Evolutionary conservation across 768 basidiomycete species (phyloP), one percentile per base, ranked within the genome.

Genomic region (Mycena filopes): DNA sequence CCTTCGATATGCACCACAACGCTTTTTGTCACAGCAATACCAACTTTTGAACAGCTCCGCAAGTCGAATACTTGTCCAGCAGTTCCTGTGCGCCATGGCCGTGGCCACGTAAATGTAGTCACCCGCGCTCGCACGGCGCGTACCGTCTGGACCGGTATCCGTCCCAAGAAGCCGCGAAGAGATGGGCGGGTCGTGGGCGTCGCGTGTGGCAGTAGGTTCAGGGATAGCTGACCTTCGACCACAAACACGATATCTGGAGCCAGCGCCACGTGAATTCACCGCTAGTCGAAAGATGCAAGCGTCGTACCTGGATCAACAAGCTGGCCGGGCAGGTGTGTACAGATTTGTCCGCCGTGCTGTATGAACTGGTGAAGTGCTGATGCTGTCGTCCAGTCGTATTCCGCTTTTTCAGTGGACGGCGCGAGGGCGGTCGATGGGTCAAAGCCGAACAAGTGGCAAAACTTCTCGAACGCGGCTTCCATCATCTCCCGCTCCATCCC

Each of bases 381-480:
- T 11, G 12, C 9, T 18, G 29, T 16, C 12, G 48, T 10, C 7
- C 29, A 18, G 9, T n/a, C 43, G 25, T 10, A 18, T 9, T 3
- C n/a, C 2, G 21, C 20, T 10, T 48, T 47, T 1, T 26, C 29
- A 21, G 4, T 13, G 16, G 16, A 4, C 1, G 33, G 8, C 6
- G 36, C 28, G 13, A 41, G 56, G 5, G 36, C 38, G 15, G 18
- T 23, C 23, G 1, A 3, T 20, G 49, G 36, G 6, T 58, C 46
- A n/a, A 58, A 58, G 10, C 29, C 25, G 47, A 58, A 58, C 36
- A 58, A n/a, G 11, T 25, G 36, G 20, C 46, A 58, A 20, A 58
- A 58, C 18, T 20, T 40, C 11, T 21, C 40, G 46, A 38, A 58
- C 6, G 56, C 46, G 16, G 16, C 12, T 23, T 57, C 45, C 31